Evolutionary conservation across 305 asterid species (phyloP).

Genomic region (Stenogyne calaminthoides): DNA sequence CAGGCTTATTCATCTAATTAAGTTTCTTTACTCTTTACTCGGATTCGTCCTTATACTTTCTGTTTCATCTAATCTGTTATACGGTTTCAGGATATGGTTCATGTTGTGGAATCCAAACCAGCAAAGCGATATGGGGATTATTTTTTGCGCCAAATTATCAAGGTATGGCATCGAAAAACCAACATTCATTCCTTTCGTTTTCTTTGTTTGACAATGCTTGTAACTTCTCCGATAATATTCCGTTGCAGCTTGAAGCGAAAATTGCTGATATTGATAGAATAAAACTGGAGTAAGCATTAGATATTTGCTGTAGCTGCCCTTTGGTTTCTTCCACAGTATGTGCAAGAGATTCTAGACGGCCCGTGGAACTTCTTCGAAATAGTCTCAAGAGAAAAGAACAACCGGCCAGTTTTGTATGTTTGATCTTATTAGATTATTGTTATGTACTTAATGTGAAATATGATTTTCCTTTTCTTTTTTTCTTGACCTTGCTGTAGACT

Average conservation of each 20-base stretch:
- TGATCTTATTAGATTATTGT: neutral
- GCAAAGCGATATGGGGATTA: constrained; percentile 74
- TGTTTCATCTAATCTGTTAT: neutral
- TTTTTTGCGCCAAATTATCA: constrained; percentile 77
- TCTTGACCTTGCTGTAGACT: neutral
- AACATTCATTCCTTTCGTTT: constrained; percentile 23
- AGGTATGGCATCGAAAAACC: constrained; percentile 42
- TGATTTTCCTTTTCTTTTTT: neutral
- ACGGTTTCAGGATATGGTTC: constrained; percentile 61
- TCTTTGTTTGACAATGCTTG: constrained; percentile 1
- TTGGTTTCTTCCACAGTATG: neutral
- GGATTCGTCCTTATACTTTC: neutral
- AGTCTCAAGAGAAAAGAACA: neutral
- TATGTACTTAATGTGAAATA: constrained; percentile 4
- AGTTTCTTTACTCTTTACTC: neutral
- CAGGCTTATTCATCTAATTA: constrained; percentile 32
- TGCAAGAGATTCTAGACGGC: neutral
- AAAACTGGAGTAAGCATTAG: constrained; percentile 51
- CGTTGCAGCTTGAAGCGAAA: constrained; percentile 68
- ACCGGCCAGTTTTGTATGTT: constrained; percentile 25
- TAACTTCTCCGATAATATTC: neutral
- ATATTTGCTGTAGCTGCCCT: constrained; percentile 4
- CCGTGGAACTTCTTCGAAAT: neutral
- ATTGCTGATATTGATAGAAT: constrained; percentile 68
- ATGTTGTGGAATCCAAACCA: constrained; percentile 68